Percentiles rank a stretch among this genome's conserved stretches.
Conservation (phyloP, 2,329 filamentous ascomycete genomes). For the Magnaporthiopsis poae region DNA sequence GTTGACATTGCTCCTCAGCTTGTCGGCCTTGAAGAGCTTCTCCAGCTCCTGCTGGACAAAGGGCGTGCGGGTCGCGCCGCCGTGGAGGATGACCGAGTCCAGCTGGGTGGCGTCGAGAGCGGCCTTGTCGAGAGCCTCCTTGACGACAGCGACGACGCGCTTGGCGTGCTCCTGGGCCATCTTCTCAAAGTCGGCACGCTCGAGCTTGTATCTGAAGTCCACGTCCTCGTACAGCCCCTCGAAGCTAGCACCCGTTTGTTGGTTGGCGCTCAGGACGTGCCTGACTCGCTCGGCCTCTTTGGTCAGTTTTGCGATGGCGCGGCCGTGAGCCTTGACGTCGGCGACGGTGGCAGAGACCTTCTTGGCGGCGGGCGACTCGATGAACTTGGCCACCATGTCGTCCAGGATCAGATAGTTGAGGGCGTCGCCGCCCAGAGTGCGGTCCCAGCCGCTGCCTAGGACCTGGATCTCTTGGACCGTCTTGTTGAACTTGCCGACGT, state of each 20-base stretch:
- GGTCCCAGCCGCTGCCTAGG: constrained; percentile 78
- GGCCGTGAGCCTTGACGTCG: constrained; percentile 63
- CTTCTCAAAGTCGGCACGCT: constrained; percentile 69
- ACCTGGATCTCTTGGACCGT: constrained; percentile 92
- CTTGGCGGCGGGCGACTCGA: constrained; percentile 58
- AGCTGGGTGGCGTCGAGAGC: constrained; percentile 65
- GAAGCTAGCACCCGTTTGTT: constrained; percentile 67
- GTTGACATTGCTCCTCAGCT: constrained; percentile 89
- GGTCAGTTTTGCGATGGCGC: constrained; percentile 78
- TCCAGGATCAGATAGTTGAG: constrained; percentile 82
- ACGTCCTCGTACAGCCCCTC: constrained; percentile 86
- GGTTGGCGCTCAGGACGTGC: constrained; percentile 88
- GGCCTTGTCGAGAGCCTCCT: constrained; percentile 64
- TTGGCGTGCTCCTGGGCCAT: constrained; percentile 59
- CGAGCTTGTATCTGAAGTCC: constrained; percentile 86
- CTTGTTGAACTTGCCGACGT: constrained; percentile 88
- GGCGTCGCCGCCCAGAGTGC: constrained; percentile 76
- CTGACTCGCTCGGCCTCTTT: constrained; percentile 83
- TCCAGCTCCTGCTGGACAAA: constrained; percentile 89
- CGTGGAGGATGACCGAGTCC: constrained; percentile 85
- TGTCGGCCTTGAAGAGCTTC: constrained; percentile 58
- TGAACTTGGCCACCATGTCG: constrained; percentile 75
- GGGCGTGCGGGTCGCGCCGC: constrained; percentile 79
- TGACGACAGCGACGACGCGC: constrained; percentile 59
- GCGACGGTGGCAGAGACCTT: constrained; percentile 52